Evolutionary conservation across 441 rosid genomes (phyloP), one percentile per base, ranked within the genome.

Genomic region (Corymbia calophylla): DNA sequence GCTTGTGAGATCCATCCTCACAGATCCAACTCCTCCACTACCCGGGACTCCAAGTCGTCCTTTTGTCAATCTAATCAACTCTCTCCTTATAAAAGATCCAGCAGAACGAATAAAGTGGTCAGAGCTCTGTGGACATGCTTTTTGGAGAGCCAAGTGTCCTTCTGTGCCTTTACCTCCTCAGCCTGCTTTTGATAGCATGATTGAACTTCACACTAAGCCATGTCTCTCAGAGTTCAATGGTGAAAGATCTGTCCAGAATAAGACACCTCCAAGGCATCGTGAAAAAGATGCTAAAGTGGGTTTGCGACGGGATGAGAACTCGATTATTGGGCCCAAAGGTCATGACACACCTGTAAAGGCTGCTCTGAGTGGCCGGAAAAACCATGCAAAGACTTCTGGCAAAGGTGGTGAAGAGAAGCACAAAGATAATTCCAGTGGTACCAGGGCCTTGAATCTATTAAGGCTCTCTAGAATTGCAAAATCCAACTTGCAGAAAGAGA

Each of bases 401-500:
- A 95, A 93, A 93, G 92, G 91, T 51, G 89, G 82, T 87, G 98
- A 95, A 89, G 99, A 95, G 92, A 96, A 93, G 91, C 95, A 91
- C 89, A 97, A 94, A 91, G 94, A 93, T 94, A 93, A 95, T 89
- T 88, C 97, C 27, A 68, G 92, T 93, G 95, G 95, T 91, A 90
- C 92, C 68, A 96, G 93, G 94, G 96, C 92, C 91, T 95, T 96
- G 91, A 96, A 98, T 93, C 96, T 98, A 91, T 86, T 98, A 90
- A 95, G 99, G 93, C 90, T 98, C 94, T 98, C 99, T 91, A 95
- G 98, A 93, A 95, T 98, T 91, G 99, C 98, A 81, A 98, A 95
- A 92, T 93, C 94, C 88, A 98, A 98, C 92, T 94, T 98, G 90
- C 96, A 96, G 89, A 96, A 93, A 94, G 99, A 98, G 93, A 98